Conservation (phyloP, 805 yeast genomes). For the Hyphopichia homilentoma region DNA sequence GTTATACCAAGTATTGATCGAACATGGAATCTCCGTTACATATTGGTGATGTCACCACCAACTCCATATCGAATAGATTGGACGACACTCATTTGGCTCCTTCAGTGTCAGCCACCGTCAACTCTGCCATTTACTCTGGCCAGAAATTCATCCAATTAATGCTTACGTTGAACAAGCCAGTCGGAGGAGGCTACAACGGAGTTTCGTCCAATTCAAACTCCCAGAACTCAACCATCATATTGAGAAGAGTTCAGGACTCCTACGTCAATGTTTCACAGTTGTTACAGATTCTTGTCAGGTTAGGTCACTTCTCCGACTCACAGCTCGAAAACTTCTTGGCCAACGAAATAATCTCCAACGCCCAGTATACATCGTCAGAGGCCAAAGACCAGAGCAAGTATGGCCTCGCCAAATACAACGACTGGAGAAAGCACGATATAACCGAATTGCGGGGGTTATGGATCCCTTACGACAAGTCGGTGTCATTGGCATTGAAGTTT, state of each 20-base stretch:
- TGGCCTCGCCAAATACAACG: constrained; percentile 18
- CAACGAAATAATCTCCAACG: constrained; percentile 30
- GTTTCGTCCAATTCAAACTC: constrained; percentile 1
- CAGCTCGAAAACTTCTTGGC: constrained; percentile 28
- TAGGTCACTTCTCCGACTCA: constrained; percentile 19
- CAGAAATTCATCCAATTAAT: constrained; percentile 35
- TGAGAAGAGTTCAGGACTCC: constrained; percentile 41
- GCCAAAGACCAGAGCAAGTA: constrained; percentile 13
- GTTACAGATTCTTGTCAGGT: constrained; percentile 27
- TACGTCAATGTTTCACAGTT: constrained; percentile 37
- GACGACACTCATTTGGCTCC: constrained; percentile 31
- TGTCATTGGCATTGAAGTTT: constrained; percentile 32
- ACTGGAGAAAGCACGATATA: constrained; percentile 26
- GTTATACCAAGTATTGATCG: too few species aligned
- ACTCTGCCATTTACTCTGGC: constrained; percentile 32
- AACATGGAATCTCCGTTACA: constrained; percentile 41
- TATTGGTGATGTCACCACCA: constrained; percentile 40
- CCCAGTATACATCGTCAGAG: constrained; percentile 19
- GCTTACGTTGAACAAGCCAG: constrained; percentile 9
- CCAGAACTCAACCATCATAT: constrained; percentile 15
- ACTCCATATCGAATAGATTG: constrained; percentile 32
- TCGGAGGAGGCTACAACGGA: too few species aligned
- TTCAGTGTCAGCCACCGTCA: constrained; percentile 13
- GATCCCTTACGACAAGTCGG: constrained; percentile 44
- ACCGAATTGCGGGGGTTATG: constrained; percentile 31